Evolutionary conservation across 2,329 filamentous ascomycete genomes (phyloP).

Genomic region (Fusarium camptoceras): DNA sequence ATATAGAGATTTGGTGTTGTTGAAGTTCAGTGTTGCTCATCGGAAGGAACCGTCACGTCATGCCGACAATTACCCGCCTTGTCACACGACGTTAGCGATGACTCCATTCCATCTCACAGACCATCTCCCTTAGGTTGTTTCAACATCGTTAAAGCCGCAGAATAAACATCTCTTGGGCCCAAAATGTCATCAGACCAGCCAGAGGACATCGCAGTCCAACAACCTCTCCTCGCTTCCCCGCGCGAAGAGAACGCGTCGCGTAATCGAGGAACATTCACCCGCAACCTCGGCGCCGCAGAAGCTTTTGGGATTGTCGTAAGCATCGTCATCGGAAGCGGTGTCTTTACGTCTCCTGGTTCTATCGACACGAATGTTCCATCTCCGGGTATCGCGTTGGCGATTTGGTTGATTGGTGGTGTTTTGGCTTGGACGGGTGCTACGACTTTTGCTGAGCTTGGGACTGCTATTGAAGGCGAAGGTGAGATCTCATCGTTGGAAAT

Average conservation of each 20-base stretch:
- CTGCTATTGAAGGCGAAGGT: constrained; percentile 71
- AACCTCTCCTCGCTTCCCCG: constrained; percentile 33
- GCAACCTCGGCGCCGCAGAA: constrained; percentile 60
- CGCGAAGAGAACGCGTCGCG: constrained; percentile 18
- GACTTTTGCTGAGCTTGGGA: constrained; percentile 72
- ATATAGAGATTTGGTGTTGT: not conserved
- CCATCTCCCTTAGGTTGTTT: not conserved
- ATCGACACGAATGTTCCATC: constrained; percentile 74
- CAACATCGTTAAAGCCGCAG: not conserved
- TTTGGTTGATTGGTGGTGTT: constrained; percentile 71
- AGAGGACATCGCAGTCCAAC: constrained; percentile 17
- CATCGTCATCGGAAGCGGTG: constrained; percentile 73
- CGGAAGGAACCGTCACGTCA: constrained; percentile 3
- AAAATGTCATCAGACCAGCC: constrained; percentile 28
- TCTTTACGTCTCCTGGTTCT: constrained; percentile 73
- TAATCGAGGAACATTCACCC: constrained; percentile 50
- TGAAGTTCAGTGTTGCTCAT: not conserved
- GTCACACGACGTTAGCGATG: constrained; percentile 16
- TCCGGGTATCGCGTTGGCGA: constrained; percentile 66
- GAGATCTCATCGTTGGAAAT: constrained; percentile 27
- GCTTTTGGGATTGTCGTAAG: constrained; percentile 71
- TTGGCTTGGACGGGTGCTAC: constrained; percentile 73
- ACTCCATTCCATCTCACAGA: constrained; percentile 14
- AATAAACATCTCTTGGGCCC: not conserved
- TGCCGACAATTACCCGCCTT: constrained; percentile 41